Evolutionary conservation across 352 stramenopile genomes (phyloP).

Genomic region (Heterotrichella gracilis): DNA sequence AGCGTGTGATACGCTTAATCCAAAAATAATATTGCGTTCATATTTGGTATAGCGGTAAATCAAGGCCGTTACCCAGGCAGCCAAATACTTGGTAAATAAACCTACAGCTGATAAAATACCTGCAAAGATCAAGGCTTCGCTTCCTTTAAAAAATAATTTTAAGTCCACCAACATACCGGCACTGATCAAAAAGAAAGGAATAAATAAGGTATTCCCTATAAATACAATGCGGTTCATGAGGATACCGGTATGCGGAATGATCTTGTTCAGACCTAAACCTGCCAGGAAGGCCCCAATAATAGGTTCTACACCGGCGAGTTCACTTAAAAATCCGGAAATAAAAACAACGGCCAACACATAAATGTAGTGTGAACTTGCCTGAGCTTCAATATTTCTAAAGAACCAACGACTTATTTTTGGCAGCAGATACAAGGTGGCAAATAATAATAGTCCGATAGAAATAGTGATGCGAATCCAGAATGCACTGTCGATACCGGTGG

Average conservation of each 20-base stretch:
- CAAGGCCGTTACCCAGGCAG: background rate
- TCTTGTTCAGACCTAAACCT: background rate
- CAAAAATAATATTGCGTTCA: constrained; percentile 1
- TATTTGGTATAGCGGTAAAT: background rate
- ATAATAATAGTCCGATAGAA: background rate
- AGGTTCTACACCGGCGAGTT: background rate
- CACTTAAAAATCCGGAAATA: constrained; percentile 2
- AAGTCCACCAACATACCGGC: background rate
- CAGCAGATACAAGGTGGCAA: background rate
- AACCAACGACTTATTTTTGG: background rate
- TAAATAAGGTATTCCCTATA: constrained; percentile 1
- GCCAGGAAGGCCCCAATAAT: background rate
- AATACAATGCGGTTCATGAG: background rate
- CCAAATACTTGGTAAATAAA: background rate
- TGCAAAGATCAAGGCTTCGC: background rate
- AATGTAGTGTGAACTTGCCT: constrained; percentile 3
- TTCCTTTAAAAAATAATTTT: background rate
- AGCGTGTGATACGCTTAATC: background rate
- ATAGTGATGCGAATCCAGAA: background rate
- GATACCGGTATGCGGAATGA: background rate
- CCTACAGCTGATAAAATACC: background rate
- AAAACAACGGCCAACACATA: background rate
- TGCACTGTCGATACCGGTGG: background rate
- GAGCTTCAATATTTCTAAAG: constrained; percentile 5
- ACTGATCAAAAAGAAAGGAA: constrained; percentile 1